Conservation (phyloP, 2,329 filamentous ascomycete species). For the Neofusicoccum ribis region DNA sequence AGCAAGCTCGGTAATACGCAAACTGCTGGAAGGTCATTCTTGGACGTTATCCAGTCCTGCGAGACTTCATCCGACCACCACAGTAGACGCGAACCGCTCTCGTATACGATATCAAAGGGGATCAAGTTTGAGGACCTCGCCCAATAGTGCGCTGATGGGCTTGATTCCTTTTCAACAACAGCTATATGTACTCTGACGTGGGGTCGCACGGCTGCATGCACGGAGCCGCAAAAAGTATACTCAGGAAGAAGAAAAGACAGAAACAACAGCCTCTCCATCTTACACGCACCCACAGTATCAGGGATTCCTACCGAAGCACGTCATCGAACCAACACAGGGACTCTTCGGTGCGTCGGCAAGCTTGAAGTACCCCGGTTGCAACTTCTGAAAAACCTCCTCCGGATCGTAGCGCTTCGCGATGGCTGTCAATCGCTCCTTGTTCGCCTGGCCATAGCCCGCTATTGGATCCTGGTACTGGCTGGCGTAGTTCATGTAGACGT, state of each 20-base stretch:
- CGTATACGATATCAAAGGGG: too few species aligned
- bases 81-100: too few species aligned
- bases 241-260: slow-evolving; percentile 1
- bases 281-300: not conserved
- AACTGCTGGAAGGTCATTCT: not conserved
- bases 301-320: not conserved
- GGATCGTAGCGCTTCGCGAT: slow-evolving; percentile 45
- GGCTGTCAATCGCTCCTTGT: slow-evolving; percentile 33
- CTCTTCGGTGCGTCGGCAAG: slow-evolving; percentile 27
- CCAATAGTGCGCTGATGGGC: not conserved
- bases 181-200: not conserved
- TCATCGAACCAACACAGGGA: not conserved
- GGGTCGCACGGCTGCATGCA: not conserved
- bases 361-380: slow-evolving; percentile 49
- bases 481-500: slow-evolving; percentile 52
- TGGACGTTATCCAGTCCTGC: not conserved
- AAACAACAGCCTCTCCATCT: not conserved
- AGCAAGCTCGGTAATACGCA: too few species aligned
- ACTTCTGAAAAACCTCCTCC: slow-evolving; percentile 39
- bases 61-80: too few species aligned
- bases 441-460: slow-evolving; percentile 43
- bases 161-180: not conserved
- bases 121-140: not conserved
- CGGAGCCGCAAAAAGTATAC: not conserved
- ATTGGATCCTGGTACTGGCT: slow-evolving; percentile 45